Evolutionary conservation across 2,329 filamentous ascomycete genomes (phyloP).

Genomic region (Taxawa tesnikishii): DNA sequence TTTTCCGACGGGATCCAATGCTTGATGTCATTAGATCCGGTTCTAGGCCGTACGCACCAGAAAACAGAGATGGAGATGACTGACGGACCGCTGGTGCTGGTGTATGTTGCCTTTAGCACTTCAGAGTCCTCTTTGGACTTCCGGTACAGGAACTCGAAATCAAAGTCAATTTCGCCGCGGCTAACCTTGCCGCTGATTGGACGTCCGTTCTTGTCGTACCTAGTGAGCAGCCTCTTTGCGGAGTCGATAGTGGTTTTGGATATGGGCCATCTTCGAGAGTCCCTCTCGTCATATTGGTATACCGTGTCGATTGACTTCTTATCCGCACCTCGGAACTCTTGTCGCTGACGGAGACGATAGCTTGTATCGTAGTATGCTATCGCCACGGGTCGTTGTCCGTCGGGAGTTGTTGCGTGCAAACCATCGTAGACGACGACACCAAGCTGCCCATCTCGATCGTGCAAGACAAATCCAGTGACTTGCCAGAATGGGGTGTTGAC

Average conservation of each 20-base stretch:
- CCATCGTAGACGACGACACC: conserved; percentile 7
- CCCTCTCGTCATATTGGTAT: conserved; percentile 7
- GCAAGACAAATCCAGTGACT: conserved; percentile 7
- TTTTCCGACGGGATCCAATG: conserved; percentile 9
- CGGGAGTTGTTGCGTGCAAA: conserved; percentile 1
- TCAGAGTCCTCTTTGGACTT: conserved; percentile 9
- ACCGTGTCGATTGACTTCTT: conserved; percentile 1
- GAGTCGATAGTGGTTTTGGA: conserved; percentile 4
- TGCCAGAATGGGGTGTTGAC: conserved; percentile 7
- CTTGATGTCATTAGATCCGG: conserved; percentile 8
- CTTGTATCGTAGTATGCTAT: conserved; percentile 7
- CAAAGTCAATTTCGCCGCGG: conserved; percentile 5
- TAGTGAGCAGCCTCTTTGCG: conserved; percentile 1
- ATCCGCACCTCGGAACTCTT: conserved; percentile 3
- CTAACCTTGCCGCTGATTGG: conserved; percentile 7
- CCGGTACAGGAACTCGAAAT: conserved; percentile 8
- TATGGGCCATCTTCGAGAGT: conserved; percentile 7
- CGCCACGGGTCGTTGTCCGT: conserved; percentile 2
- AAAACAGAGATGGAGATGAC: conserved; percentile 6
- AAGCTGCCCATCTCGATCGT: conserved; percentile 4
- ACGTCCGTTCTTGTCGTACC: conserved; percentile 9
- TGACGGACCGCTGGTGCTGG: not conserved
- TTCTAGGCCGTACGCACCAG: conserved; percentile 9
- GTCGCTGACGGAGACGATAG: conserved; percentile 5
- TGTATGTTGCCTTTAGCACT: conserved; percentile 7